Percentiles rank a stretch among this genome's conserved stretches.
Conservation (phyloP, 495 filamentous ascomycete genomes). For the Penicillium nucicola region DNA sequence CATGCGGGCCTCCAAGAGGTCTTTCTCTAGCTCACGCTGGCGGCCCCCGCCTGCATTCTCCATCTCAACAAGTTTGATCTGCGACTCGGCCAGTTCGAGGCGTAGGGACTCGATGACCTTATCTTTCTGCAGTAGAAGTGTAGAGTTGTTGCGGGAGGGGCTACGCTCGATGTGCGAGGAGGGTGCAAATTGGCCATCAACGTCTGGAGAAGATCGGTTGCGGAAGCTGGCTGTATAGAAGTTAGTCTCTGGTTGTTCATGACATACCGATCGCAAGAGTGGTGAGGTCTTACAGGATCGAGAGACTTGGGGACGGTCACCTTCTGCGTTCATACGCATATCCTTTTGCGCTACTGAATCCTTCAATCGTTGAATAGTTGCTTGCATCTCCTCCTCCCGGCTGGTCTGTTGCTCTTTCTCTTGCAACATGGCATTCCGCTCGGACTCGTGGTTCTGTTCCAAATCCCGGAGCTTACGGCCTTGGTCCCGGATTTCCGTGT, state of each 20-base stretch:
- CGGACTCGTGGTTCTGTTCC: constrained; percentile 84
- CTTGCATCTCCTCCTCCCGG: constrained; percentile 83
- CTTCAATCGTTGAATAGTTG: constrained; percentile 84
- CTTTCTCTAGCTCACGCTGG: constrained; percentile 81
- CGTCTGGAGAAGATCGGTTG: constrained; percentile 41
- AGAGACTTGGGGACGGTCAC: constrained; percentile 60
- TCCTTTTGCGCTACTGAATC: constrained; percentile 76
- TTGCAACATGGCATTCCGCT: constrained; percentile 80
- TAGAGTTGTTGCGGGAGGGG: constrained; percentile 81
- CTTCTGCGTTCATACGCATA: constrained; percentile 54
- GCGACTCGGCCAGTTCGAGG: constrained; percentile 87
- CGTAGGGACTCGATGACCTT: constrained; percentile 90
- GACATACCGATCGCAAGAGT: background rate
- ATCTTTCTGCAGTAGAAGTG: constrained; percentile 88
- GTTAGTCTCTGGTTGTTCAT: constrained; percentile 21
- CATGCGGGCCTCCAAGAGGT: constrained; percentile 85
- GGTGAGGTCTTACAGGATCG: constrained; percentile 60
- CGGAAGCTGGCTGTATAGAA: constrained; percentile 52
- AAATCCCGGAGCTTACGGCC: constrained; percentile 80
- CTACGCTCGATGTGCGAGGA: constrained; percentile 74
- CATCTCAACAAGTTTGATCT: constrained; percentile 92
- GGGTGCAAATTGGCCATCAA: constrained; percentile 82
- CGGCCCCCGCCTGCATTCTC: constrained; percentile 87
- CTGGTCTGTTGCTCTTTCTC: constrained; percentile 86
- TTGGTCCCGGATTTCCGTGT: constrained; percentile 75